These are phyloP conservation scores for button mushroom (Agaricus bisporus) DNA, from an alignment of 768 basidiomycete species.

Conservation along the genomic window DNA sequence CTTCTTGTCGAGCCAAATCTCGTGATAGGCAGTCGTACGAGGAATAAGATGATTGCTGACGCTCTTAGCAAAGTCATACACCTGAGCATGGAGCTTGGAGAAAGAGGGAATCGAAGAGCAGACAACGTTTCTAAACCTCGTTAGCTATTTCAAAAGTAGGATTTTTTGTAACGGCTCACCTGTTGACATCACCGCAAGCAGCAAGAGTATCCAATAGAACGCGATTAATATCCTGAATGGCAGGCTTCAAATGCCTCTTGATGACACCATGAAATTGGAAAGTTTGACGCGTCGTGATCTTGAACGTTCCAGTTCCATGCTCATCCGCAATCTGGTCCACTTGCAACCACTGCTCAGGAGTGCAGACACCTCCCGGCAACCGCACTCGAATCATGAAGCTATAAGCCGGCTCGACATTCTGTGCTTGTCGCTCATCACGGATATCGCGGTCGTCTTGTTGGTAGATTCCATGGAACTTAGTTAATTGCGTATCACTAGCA, in stretches of 20 bases:
- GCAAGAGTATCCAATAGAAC: conserved; percentile 91
- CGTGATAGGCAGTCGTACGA: conserved; percentile 90
- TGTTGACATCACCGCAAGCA: conserved; percentile 97
- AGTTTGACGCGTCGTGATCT: conserved; percentile 95
- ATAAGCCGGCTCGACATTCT: conserved; percentile 93
- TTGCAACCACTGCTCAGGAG: conserved; percentile 85
- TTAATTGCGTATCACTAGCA: conserved; percentile 86
- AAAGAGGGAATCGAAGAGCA: conserved; percentile 87
- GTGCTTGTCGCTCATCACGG: conserved; percentile 88
- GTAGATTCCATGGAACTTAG: conserved; percentile 97
- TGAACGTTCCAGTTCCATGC: conserved; percentile 90
- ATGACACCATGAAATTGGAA: conserved; percentile 99
- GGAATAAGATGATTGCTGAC: conserved; percentile 87
- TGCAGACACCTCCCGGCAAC: conserved; percentile 94
- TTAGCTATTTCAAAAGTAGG: neutral
- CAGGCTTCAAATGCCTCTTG: conserved; percentile 92
- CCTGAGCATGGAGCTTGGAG: conserved; percentile 80
- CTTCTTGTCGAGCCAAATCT: conserved; percentile 99
- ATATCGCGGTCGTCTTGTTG: conserved; percentile 99
- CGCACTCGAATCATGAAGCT: conserved; percentile 98
- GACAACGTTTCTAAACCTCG: conserved; percentile 69
- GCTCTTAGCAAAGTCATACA: conserved; percentile 76
- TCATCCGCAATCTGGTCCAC: conserved; percentile 97
- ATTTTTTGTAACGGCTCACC: conserved; percentile 37
- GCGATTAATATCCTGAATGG: conserved; percentile 94